Evolutionary conservation across 495 filamentous ascomycete species (phyloP).

Genomic region (Saxophila tyrrhenica): DNA sequence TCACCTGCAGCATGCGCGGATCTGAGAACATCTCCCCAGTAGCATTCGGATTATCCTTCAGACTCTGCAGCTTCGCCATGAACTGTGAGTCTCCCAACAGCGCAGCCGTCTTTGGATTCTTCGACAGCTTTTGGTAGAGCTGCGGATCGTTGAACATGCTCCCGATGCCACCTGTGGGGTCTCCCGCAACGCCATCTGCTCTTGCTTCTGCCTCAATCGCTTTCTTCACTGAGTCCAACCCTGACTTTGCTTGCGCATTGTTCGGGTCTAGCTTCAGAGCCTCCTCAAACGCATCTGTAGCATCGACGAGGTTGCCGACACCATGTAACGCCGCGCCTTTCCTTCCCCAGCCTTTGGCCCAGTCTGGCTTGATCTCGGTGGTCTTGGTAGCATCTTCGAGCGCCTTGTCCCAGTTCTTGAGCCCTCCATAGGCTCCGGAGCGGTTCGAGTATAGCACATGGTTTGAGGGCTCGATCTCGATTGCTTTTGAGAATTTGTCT

Average conservation of each 20-base stretch:
- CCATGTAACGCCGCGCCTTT: constrained; percentile 89
- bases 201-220: constrained; percentile 74
- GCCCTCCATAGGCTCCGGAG: constrained; percentile 89
- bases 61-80: constrained; percentile 74
- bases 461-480: constrained; percentile 75
- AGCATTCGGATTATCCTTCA: constrained; percentile 69
- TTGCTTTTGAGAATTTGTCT: constrained; percentile 87
- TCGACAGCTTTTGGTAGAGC: constrained; percentile 77
- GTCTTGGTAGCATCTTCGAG: constrained; percentile 86
- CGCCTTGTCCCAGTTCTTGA: constrained; percentile 72
- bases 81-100: constrained; percentile 76
- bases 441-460: constrained; percentile 97
- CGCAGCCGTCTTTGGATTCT: constrained; percentile 82
- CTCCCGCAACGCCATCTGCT: constrained; percentile 53
- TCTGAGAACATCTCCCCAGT: constrained; percentile 66
- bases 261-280: constrained; percentile 81
- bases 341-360: constrained; percentile 89
- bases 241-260: constrained; percentile 87
- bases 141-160: constrained; percentile 89
- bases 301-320: constrained; percentile 67
- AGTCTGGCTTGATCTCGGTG: constrained; percentile 88
- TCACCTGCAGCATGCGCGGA: constrained; percentile 83
- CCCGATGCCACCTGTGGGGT: constrained; percentile 66
- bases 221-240: constrained; percentile 66
- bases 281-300: constrained; percentile 80